Base-by-base conservation (phyloP, 2,329 filamentous ascomycete species). In the Beauveria caledonica region DNA sequence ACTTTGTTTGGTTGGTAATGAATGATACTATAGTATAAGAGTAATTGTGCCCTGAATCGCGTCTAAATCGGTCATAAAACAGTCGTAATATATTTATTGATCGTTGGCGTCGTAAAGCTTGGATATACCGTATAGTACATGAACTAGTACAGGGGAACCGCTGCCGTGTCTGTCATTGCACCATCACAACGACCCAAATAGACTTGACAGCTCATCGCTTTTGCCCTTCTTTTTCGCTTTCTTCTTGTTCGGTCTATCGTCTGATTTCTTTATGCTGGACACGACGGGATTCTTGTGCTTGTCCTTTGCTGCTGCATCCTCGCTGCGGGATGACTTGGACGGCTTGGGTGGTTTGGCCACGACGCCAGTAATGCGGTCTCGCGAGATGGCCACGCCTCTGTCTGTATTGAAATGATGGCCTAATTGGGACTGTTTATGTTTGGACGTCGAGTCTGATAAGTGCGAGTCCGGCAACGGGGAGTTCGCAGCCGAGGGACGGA, bases 171-270 rank as follows among this genome's bases (percentile, higher is more conserved):
- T 13, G 4, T 56, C 8, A 13, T 39, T 13, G 44, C 29, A 49
- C 27, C 27, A 33, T 45, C n/a, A 68, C 10, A 90, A 71, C 10
- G 81, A 81, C 57, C 79, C 80, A 68, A 94, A 94, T 25, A 93
- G 72, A 68, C 86, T 85, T 63, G 92, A 89, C 60, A 93, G 88
- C 46, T 83, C 87, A 69, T 92, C 84, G 6, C 77, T 76, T 42
- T 77, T 81, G 64, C 77, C 82, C 60, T 79, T 80, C 60, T 79
- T 80, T 66, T 81, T 85, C 71, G 82, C 85, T 68, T 78, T 77
- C 60, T 77, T 75, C 61, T 68, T 68, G 64, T 71, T 75, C 63
- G 73, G 70, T 65, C 67, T 63, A 62, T 71, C 52, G 50, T 52
- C 45, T 45, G 36, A 49, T 55, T 66, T 60, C 51, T 60, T 11